These are phyloP conservation scores for Gigaspora rosea DNA, from an alignment of 192 early-diverging fungal genomes.

Conservation along the genomic window DNA sequence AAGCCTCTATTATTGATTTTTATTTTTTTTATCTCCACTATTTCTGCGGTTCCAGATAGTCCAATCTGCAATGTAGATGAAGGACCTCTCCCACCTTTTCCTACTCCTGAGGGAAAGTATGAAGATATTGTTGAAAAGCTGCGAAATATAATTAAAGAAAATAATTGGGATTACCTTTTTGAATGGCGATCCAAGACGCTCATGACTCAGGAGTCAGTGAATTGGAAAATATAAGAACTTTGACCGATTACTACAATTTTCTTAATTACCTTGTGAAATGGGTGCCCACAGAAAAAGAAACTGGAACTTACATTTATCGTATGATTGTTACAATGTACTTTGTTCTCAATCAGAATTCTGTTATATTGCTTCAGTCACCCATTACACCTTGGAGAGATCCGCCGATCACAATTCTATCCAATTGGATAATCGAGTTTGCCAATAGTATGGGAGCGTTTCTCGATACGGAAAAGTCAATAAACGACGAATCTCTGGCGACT, in stretches of 20 bases:
- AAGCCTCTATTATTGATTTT: not conserved
- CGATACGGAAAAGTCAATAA: not conserved
- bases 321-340: constrained; percentile 25
- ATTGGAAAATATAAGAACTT: not conserved
- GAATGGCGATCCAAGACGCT: not conserved
- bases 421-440: constrained; percentile 5
- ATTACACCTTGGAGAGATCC: not conserved
- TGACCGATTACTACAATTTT: not conserved
- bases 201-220: not conserved
- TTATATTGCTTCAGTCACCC: not conserved
- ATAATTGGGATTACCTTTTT: constrained; percentile 1
- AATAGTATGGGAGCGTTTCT: not conserved
- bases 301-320: constrained; percentile 15
- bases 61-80: not conserved
- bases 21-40: not conserved
- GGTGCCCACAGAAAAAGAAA: constrained; percentile 18
- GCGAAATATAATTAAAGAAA: too few species aligned
- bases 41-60: not conserved
- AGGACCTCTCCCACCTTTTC: too few species aligned
- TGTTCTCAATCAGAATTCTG: not conserved
- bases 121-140: too few species aligned
- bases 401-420: not conserved
- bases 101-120: too few species aligned
- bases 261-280: constrained; percentile 23
- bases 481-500: not conserved